phyloP scores from a whole-genome alignment of 208 protist genomes.

The Acanthamoeba divionensis region DNA sequence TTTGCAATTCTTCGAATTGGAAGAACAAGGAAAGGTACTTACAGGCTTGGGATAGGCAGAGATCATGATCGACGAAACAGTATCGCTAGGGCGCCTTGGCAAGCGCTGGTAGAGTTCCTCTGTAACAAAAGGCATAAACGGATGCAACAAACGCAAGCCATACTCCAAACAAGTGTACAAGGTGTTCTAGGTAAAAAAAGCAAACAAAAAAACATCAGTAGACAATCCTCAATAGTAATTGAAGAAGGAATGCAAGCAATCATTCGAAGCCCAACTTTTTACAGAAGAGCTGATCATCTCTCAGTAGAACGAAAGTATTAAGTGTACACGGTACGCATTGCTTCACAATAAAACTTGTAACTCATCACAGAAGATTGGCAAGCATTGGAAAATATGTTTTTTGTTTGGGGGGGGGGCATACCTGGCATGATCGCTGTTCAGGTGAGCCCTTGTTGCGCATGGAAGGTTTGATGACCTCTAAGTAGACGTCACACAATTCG shows the following conservation, averaged over 20 bases:
- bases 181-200: constrained; percentile 6
- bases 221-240: too few relatives aligned
- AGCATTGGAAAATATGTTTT: too few relatives aligned
- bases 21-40: background rate
- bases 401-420: too few relatives aligned
- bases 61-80: constrained; percentile 31
- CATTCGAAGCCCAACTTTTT: too few relatives aligned
- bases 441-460: constrained; percentile 68
- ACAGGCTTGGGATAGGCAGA: constrained; percentile 48
- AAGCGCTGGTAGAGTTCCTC: constrained; percentile 98
- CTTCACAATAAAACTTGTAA: too few relatives aligned
- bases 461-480: constrained; percentile 91
- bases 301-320: too few relatives aligned
- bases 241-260: too few relatives aligned
- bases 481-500: constrained; percentile 97
- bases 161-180: constrained; percentile 87
- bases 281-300: too few relatives aligned
- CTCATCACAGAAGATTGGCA: too few relatives aligned
- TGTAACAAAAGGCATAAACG: constrained; percentile 99
- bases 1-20: too few relatives aligned
- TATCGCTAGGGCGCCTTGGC: constrained; percentile 61
- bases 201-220: too few relatives aligned
- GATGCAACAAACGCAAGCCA: constrained; percentile 91
- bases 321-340: too few relatives aligned
- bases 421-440: background rate